Base-by-base conservation (phyloP, 169 alveolate species). In the Cryptosporidium sp. region DNA sequence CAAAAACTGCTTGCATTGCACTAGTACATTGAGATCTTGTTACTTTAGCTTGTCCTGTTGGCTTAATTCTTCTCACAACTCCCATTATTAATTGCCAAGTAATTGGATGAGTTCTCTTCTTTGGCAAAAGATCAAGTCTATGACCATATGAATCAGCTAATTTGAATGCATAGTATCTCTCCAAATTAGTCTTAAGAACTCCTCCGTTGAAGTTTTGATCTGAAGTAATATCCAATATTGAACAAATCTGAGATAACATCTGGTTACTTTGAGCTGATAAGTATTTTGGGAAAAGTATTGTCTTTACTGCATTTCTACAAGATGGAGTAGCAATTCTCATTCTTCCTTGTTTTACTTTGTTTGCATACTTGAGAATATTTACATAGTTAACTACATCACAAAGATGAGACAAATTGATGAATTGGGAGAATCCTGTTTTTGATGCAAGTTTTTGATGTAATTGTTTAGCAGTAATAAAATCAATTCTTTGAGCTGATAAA, bases 291-390 rank as follows among this genome's bases (percentile, higher is more conserved):
- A 65, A 61, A 16, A 80, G 65, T 31, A 80, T 62, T 39, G 89
- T 80, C 26, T 80, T 80, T 0, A 80, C 29, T 23, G 80, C 89
- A 62, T 80, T 80, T 62, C 89, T 80, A 42, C 89, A 80, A 10
- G 89, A 60, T 12, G 89, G 89, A 80, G 69, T 65, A 10, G 80
- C 89, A 80, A 80, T 39, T 26, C 75, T 80, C 89, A 80, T 80
- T 14, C 89, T 60, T 7, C 75, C 75, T 35, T 62, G 75, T 39
- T 31, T 80, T 2, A 80, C 89, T 26, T 80, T 80, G 68, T 80
- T 80, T 6, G 68, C 75, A 65, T 62, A 80, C 26, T 80, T 80
- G 75, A 80, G 72, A 39, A 80, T 80, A 45, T 80, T 80, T 5
- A 80, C 89, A 14, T 80, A 65, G 16, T 80, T 80, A 35, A 80